Evolutionary conservation across 2,329 filamentous ascomycete species (phyloP).

Genomic region (Aureobasidium sp.): DNA sequence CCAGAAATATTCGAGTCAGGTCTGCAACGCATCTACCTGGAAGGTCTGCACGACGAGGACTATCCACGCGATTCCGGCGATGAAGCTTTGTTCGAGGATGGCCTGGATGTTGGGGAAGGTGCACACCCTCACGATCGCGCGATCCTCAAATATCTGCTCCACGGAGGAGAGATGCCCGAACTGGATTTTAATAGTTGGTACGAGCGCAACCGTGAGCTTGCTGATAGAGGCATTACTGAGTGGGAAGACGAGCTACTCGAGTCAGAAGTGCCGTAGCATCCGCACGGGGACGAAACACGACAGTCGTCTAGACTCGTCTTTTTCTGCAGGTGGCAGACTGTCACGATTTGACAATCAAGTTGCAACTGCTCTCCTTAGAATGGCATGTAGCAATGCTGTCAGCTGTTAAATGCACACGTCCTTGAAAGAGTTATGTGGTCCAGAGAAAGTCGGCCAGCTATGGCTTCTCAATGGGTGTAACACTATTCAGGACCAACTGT

Average conservation of each 20-base stretch:
- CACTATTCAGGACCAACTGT: too few relatives aligned
- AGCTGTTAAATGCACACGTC: too few relatives aligned
- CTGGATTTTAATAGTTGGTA: conserved; percentile 8
- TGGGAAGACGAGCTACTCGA: conserved; percentile 7
- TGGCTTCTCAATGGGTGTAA: too few relatives aligned
- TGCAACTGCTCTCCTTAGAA: too few relatives aligned
- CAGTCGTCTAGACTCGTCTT: background rate
- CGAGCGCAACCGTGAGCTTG: conserved; percentile 1
- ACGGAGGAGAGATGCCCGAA: conserved; percentile 6
- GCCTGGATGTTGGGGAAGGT: conserved; percentile 5
- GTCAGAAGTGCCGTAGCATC: background rate
- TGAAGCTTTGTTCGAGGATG: conserved; percentile 3
- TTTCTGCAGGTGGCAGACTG: too few relatives aligned
- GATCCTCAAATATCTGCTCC: background rate
- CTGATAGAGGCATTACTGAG: background rate
- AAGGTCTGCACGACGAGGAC: conserved; percentile 18
- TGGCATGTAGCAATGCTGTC: too few relatives aligned
- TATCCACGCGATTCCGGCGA: conserved; percentile 17
- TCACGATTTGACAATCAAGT: too few relatives aligned
- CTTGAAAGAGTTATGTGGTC: too few relatives aligned
- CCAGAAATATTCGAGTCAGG: conserved; percentile 17
- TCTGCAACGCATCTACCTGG: conserved; percentile 21
- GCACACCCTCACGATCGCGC: conserved; percentile 9
- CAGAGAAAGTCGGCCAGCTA: too few relatives aligned
- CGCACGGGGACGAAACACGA: background rate